These are phyloP conservation scores for Penicillium glabrum DNA, from an alignment of 2,329 filamentous ascomycete genomes.

Conservation along the genomic window DNA sequence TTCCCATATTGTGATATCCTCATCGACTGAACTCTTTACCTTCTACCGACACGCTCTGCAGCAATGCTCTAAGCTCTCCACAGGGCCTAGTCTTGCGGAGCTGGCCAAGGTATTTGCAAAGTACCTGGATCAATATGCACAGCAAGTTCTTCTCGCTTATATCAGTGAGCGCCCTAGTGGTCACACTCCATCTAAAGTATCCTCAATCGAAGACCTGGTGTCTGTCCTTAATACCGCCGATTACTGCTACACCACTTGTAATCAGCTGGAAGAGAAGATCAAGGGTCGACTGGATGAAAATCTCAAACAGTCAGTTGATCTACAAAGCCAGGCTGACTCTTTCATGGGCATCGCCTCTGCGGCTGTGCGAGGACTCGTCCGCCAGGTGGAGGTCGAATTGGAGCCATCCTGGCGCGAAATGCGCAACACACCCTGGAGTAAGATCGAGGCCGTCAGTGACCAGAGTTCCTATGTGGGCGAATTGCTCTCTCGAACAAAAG, in stretches of 20 bases:
- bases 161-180: conserved; percentile 60
- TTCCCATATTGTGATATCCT: conserved; percentile 82
- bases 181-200: conserved; percentile 53
- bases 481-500: conserved; percentile 71
- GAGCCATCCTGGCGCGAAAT: conserved; percentile 94
- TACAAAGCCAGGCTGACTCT: conserved; percentile 89
- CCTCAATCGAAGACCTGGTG: conserved; percentile 70
- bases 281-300: conserved; percentile 84
- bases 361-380: conserved; percentile 78
- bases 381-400: conserved; percentile 76
- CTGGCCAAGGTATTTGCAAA: conserved; percentile 83
- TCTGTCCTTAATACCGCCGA: conserved; percentile 94
- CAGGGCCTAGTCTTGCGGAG: conserved; percentile 81
- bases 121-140: conserved; percentile 92
- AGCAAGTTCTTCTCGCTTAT: conserved; percentile 81
- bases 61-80: conserved; percentile 95
- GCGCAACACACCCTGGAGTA: conserved; percentile 93
- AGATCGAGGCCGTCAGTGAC: conserved; percentile 88
- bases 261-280: conserved; percentile 91
- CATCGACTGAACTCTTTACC: conserved; percentile 94
- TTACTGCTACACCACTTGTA: conserved; percentile 93
- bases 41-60: conserved; percentile 92
- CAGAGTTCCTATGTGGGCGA: conserved; percentile 90
- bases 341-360: conserved; percentile 94
- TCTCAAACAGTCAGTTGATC: conserved; percentile 72